Percentiles rank a stretch among this genome's conserved stretches.
Conservation (phyloP, 495 filamentous ascomycete genomes). For the Aspergillus homomorphus region DNA sequence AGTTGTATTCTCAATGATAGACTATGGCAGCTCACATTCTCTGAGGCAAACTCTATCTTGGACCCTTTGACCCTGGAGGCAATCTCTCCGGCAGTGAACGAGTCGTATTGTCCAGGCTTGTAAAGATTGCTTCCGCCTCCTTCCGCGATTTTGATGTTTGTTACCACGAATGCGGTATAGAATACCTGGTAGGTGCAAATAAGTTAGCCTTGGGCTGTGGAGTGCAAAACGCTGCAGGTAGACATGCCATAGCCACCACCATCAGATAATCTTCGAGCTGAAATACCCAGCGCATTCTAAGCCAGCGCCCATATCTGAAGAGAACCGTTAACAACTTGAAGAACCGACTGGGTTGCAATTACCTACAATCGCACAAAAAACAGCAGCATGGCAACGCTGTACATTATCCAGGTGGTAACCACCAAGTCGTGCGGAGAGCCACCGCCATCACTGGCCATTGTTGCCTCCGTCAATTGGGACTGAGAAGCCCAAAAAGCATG, state of each 20-base stretch:
- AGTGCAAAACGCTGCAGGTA: not conserved
- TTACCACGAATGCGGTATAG: constrained; percentile 2
- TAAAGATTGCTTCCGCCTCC: constrained; percentile 4
- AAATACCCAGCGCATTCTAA: not conserved
- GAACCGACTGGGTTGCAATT: no score
- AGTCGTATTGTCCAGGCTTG: not conserved
- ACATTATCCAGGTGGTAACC: constrained; percentile 3
- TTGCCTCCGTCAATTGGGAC: not conserved
- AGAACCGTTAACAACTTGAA: not conserved
- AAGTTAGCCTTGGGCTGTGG: not conserved
- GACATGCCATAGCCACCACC: not conserved
- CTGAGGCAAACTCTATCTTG: constrained; percentile 5
- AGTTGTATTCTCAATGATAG: not conserved
- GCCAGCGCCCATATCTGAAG: not conserved
- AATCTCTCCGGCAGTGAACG: not conserved
- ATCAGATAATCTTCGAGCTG: constrained; percentile 5
- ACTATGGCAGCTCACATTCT: not conserved
- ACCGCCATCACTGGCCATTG: constrained; percentile 2
- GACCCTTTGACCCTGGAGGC: not conserved
- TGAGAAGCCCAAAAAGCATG: not conserved
- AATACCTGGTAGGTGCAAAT: not conserved
- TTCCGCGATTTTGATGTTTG: not conserved
- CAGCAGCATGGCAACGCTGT: constrained; percentile 1
- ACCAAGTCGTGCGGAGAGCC: constrained; percentile 2
- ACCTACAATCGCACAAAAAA: constrained; percentile 1